Evolutionary conservation across 2,329 filamentous ascomycete species (phyloP).

Genomic region (Aspergillus chevalieri): DNA sequence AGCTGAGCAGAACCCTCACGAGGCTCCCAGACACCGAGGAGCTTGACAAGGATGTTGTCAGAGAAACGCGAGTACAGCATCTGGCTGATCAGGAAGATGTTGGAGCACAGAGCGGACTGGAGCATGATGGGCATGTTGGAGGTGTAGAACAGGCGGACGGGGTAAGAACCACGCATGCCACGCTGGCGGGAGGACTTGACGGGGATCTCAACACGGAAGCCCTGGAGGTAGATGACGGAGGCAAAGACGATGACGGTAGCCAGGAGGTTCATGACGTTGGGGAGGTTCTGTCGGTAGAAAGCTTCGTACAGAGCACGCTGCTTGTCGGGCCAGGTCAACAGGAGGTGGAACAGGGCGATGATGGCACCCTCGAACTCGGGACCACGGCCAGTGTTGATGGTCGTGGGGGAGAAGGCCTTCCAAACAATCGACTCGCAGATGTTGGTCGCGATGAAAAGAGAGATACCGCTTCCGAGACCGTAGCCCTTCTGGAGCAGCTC

Average conservation of each 20-base stretch:
- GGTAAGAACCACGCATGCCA: conserved; percentile 96
- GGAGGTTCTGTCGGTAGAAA: conserved; percentile 98
- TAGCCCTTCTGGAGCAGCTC: conserved; percentile 99
- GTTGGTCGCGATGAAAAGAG: conserved; percentile 99
- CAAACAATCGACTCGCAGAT: conserved; percentile 99
- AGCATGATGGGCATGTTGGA: conserved; percentile 99
- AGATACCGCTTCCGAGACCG: conserved; percentile 96
- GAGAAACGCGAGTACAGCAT: conserved; percentile 99
- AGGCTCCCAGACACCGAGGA: conserved; percentile 97
- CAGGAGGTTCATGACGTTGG: conserved; percentile 98
- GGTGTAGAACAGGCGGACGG: conserved; percentile 98
- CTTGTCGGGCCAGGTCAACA: conserved; percentile 99
- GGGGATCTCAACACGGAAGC: conserved; percentile 98
- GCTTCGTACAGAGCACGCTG: conserved; percentile 95
- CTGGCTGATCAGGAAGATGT: conserved; percentile 98
- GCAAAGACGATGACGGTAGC: conserved; percentile 90
- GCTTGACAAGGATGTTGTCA: conserved; percentile 94
- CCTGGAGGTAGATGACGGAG: conserved; percentile 97
- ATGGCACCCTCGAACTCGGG: conserved; percentile 99
- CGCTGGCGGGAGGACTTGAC: conserved; percentile 99
- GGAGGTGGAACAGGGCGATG: conserved; percentile 93
- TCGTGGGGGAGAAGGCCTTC: conserved; percentile 99
- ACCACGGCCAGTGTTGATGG: conserved; percentile 97
- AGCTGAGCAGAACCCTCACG: conserved; percentile 92
- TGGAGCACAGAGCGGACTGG: conserved; percentile 96